Percentiles rank a stretch among this genome's conserved stretches.
phyloP scores from a whole-genome alignment of 2,329 filamentous ascomycete genomes.

The Microcera coccophila region DNA sequence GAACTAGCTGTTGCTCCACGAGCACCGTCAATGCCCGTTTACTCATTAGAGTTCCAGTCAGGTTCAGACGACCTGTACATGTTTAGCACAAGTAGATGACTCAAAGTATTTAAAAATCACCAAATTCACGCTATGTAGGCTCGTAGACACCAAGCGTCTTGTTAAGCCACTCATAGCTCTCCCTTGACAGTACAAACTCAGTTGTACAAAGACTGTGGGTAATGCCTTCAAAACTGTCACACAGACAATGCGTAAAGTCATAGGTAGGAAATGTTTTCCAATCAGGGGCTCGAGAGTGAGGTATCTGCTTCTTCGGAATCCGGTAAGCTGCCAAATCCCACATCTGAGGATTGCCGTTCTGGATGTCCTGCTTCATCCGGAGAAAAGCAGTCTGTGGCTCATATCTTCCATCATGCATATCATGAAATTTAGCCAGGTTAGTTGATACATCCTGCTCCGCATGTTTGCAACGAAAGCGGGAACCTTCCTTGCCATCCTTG shows the following conservation, averaged over 20 bases:
- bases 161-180: constrained; percentile 89
- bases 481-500: constrained; percentile 57
- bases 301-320: constrained; percentile 67
- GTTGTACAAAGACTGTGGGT: constrained; percentile 91
- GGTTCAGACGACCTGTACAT: constrained; percentile 50
- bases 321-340: constrained; percentile 94
- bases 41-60: constrained; percentile 80
- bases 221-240: constrained; percentile 88
- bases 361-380: constrained; percentile 88
- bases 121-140: constrained; percentile 89
- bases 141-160: constrained; percentile 77
- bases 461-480: constrained; percentile 76
- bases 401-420: constrained; percentile 90
- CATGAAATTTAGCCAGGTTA: constrained; percentile 78
- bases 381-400: constrained; percentile 77
- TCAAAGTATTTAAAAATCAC: no score
- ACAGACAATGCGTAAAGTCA: constrained; percentile 86
- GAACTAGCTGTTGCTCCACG: constrained; percentile 70
- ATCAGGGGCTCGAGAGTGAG: constrained; percentile 72
- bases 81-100: no score
- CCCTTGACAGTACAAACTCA: constrained; percentile 80
- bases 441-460: constrained; percentile 70
- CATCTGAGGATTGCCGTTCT: constrained; percentile 85
- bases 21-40: constrained; percentile 81
- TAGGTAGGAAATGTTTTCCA: constrained; percentile 97